Base-by-base conservation (phyloP, 805 yeast species). In the Isabelozyma pseudorhagii region DNA sequence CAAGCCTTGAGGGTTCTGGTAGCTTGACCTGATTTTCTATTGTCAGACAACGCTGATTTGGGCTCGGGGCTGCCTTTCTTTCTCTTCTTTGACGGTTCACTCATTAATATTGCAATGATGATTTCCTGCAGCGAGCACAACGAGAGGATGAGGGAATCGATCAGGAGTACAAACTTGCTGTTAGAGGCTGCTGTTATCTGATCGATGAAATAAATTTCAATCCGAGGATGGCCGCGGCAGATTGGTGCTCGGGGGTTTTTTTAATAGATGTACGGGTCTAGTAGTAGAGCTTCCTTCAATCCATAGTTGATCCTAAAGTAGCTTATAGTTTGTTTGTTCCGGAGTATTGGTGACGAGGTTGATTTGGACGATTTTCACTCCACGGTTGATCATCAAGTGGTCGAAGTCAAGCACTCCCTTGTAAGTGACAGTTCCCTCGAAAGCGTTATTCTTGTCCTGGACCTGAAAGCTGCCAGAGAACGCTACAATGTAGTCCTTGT, bases 1-100 rank as follows among this genome's bases (percentile, higher is more conserved):
- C 87, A 82, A 0, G 87, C 87, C 45, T 68, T 70, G 1, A 77
- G 56, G 0, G 84, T 80, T 40, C 87, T 54, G 7, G 69, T 60
- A 1, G 69, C 71, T 42, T 63, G 69, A 2, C 63, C 67, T 41
- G 55, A 48, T 40, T 50, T 53, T 45, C 68, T 45, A 39, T 55
- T 58, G 9, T 46, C 52, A 29, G 36, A 6, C n/a, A 31, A 31
- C 36, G 10, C n/a, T 9, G 36, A 13, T 13, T 31, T 31, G n/a
- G 36, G 5, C n/a, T 31, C 36, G n/a, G 36, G 36, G n/a, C 36
- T 31, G 36, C n/a, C 2, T 31, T 31, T 31, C 36, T 9, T 31
- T 13, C n/a, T 31, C 36, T 13, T 31, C 36, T 31, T 31, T 8
- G 10, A 9, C 5, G n/a, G 10, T 13, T 31, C 36, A 31, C 36